phyloP scores from a whole-genome alignment of 306 rosid species.

The Malus orientalis region DNA sequence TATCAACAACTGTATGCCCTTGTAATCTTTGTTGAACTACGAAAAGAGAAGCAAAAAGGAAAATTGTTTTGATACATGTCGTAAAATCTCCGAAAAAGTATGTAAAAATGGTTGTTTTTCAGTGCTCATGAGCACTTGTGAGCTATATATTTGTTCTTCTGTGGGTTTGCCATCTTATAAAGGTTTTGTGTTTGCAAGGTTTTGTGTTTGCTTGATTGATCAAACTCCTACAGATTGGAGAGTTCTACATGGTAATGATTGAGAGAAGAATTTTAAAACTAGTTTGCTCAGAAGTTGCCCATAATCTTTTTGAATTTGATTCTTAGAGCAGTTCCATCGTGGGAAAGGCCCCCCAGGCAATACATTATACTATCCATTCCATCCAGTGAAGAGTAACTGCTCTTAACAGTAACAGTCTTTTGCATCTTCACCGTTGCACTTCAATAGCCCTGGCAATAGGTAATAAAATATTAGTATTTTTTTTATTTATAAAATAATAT shows the following conservation, averaged over 20 bases:
- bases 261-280: background rate
- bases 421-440: too few species aligned
- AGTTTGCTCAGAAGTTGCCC: too few species aligned
- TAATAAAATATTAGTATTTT: too few species aligned
- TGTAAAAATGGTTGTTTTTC: background rate
- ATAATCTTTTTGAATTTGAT: too few species aligned
- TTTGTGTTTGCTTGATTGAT: background rate
- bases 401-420: too few species aligned
- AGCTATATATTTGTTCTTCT: too few species aligned
- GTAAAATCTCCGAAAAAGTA: background rate
- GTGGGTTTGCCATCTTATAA: background rate
- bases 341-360: too few species aligned
- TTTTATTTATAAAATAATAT: too few species aligned
- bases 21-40: conserved; percentile 2
- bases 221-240: background rate
- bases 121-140: background rate
- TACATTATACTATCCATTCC: too few species aligned
- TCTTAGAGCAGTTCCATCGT: too few species aligned
- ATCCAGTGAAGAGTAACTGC: too few species aligned
- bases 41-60: background rate
- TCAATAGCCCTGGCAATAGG: too few species aligned
- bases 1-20: background rate
- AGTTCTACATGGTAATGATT: background rate
- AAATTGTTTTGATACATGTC: background rate
- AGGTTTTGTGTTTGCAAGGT: background rate